phyloP scores from a whole-genome alignment of 192 early-diverging fungal genomes.

The Coemansia sp. region DNA sequence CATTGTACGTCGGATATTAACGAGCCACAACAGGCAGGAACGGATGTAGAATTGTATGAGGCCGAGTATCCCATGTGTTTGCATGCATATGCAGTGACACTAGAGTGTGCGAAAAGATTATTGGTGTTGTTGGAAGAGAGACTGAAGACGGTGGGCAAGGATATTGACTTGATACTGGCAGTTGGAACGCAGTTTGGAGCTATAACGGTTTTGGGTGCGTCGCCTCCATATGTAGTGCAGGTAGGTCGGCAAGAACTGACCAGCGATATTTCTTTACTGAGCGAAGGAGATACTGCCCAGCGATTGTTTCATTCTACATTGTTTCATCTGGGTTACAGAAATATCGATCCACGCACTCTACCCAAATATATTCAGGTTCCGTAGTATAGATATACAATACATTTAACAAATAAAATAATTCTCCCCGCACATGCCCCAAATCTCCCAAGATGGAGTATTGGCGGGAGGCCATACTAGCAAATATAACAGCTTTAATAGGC shows the following conservation, averaged over 20 bases:
- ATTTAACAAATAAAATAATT: no score
- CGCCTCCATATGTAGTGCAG: constrained; percentile 41
- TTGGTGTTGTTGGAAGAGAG: constrained; percentile 33
- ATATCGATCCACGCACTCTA: constrained; percentile 20
- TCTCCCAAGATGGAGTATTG: no score
- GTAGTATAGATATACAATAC: no score
- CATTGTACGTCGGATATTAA: constrained; percentile 41
- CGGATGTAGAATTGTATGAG: constrained; percentile 15
- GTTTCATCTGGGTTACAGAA: constrained; percentile 16
- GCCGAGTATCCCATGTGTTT: constrained; percentile 47
- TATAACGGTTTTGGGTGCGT: constrained; percentile 23
- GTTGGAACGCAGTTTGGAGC: constrained; percentile 26
- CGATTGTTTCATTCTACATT: constrained; percentile 21
- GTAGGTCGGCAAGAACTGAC: constrained; percentile 26
- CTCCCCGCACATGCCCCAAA: no score
- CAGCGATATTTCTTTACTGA: constrained; percentile 23
- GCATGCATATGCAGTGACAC: constrained; percentile 44
- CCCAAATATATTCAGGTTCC: constrained; percentile 16
- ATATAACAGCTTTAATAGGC: no score
- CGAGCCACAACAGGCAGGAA: constrained; percentile 2
- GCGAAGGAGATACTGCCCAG: constrained; percentile 32
- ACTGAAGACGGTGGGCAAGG: constrained; percentile 21
- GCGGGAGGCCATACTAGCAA: no score
- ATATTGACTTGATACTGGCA: constrained; percentile 37
- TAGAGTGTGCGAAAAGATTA: constrained; percentile 34